Percentiles rank a stretch among this genome's conserved stretches.
phyloP scores from a whole-genome alignment of 1,284 basidiomycete genomes.

The Athelia psychrophila region DNA sequence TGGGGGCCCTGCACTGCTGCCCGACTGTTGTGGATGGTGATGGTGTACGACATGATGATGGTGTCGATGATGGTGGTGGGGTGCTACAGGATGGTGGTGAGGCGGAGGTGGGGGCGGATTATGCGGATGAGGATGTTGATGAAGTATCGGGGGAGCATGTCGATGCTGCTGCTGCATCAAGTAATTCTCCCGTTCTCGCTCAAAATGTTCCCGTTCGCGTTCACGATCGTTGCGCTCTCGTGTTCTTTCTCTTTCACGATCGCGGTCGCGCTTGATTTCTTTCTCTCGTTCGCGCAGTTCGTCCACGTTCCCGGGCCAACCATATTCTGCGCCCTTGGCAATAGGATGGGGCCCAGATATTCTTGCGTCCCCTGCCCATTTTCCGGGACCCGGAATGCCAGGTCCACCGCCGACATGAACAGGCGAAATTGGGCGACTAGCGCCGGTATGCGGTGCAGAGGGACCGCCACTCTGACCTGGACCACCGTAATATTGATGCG shows the following conservation, averaged over 20 bases:
- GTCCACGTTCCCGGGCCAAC: slow-evolving; percentile 7
- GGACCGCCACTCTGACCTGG: slow-evolving; percentile 4
- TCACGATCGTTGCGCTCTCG: slow-evolving; percentile 24
- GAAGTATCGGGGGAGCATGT: slow-evolving; percentile 9
- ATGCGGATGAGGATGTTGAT: slow-evolving; percentile 10
- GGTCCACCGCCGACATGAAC: slow-evolving; percentile 9
- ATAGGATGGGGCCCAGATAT: neutral
- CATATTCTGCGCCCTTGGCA: slow-evolving; percentile 3
- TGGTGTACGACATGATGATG: slow-evolving; percentile 45
- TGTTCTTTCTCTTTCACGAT: slow-evolving; percentile 20
- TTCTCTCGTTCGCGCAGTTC: slow-evolving; percentile 17
- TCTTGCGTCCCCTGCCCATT: slow-evolving; percentile 7
- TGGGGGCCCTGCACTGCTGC: neutral
- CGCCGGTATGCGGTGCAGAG: slow-evolving; percentile 10
- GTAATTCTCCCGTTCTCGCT: slow-evolving; percentile 15
- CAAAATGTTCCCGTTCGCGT: slow-evolving; percentile 19
- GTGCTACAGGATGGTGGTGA: slow-evolving; percentile 26
- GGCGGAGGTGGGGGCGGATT: slow-evolving; percentile 20
- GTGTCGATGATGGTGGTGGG: slow-evolving; percentile 38
- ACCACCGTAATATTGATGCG: neutral
- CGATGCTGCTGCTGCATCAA: slow-evolving; percentile 15
- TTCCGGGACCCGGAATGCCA: slow-evolving; percentile 13
- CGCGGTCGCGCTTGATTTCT: slow-evolving; percentile 12
- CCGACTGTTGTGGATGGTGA: slow-evolving; percentile 27
- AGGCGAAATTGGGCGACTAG: slow-evolving; percentile 9